Conservation (phyloP, 345 rosid genomes). For the Ailanthus altissimus region DNA sequence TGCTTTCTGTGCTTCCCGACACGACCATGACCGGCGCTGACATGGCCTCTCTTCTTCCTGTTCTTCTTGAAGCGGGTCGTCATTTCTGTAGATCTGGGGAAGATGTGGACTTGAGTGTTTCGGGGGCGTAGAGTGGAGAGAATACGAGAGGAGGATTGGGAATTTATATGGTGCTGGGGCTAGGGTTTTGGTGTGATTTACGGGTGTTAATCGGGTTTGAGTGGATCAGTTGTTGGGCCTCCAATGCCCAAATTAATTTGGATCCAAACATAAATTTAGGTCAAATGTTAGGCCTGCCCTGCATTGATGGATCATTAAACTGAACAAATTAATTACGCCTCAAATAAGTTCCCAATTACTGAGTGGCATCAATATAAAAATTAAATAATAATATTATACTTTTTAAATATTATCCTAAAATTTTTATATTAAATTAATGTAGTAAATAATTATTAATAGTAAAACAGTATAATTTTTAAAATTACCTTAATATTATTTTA, state of each 20-base stretch:
- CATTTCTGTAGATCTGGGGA: slow-evolving; percentile 29
- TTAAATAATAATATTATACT: no score
- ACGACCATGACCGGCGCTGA: slow-evolving; percentile 85
- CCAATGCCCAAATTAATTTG: no score
- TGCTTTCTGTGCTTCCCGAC: slow-evolving; percentile 85
- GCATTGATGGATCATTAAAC: neutral
- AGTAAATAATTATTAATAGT: no score
- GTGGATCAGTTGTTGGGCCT: neutral
- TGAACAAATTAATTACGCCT: neutral
- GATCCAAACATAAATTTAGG: no score
- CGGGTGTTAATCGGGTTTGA: no score
- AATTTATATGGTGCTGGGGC: neutral
- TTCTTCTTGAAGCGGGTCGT: slow-evolving; percentile 77
- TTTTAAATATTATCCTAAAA: no score
- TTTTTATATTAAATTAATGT: no score
- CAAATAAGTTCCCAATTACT: neutral
- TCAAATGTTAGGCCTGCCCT: neutral
- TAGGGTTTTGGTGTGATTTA: slow-evolving; percentile 28
- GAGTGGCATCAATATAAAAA: no score
- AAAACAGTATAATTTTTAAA: no score
- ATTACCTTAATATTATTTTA: no score
- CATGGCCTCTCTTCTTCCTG: slow-evolving; percentile 91
- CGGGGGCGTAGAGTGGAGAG: neutral
- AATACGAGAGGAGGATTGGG: slow-evolving; percentile 3
- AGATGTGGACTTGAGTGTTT: slow-evolving; percentile 14